Conservation (phyloP, 768 basidiomycete species). For the Boletus insuetus region DNA sequence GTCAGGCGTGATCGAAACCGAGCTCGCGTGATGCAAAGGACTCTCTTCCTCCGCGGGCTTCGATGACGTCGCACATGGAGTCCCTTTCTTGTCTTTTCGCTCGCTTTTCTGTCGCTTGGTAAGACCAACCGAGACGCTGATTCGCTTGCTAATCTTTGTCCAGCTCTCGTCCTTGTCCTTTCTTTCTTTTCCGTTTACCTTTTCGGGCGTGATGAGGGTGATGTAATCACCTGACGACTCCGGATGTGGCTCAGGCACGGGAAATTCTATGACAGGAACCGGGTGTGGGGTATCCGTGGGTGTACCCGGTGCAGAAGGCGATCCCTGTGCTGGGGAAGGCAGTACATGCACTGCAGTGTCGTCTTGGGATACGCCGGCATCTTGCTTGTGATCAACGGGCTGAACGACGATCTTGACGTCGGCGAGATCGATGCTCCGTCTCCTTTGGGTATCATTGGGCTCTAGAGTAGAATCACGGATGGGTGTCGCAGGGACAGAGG, state of each 20-base stretch:
- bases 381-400: slow-evolving; percentile 5
- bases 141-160: slow-evolving; percentile 62
- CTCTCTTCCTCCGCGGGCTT: slow-evolving; percentile 27
- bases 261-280: slow-evolving; percentile 3
- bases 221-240: slow-evolving; percentile 30
- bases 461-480: slow-evolving; percentile 27
- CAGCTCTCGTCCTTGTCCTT: slow-evolving; percentile 47
- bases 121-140: slow-evolving; percentile 58
- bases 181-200: slow-evolving; percentile 35
- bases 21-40: slow-evolving; percentile 6
- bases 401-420: slow-evolving; percentile 29
- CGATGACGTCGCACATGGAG: slow-evolving; percentile 19
- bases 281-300: slow-evolving; percentile 8
- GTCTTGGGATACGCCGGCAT: neutral
- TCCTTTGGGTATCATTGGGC: slow-evolving; percentile 25
- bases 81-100: slow-evolving; percentile 34
- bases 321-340: neutral
- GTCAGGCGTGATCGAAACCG: slow-evolving; percentile 7
- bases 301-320: slow-evolving; percentile 17
- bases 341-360: slow-evolving; percentile 1
- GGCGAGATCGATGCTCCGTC: slow-evolving; percentile 32
- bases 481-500: slow-evolving; percentile 53
- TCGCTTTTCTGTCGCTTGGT: slow-evolving; percentile 34
- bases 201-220: slow-evolving; percentile 35
- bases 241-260: neutral